These are phyloP conservation scores for Gymnopilus junonius DNA, from an alignment of 768 basidiomycete genomes.

Conservation along the genomic window DNA sequence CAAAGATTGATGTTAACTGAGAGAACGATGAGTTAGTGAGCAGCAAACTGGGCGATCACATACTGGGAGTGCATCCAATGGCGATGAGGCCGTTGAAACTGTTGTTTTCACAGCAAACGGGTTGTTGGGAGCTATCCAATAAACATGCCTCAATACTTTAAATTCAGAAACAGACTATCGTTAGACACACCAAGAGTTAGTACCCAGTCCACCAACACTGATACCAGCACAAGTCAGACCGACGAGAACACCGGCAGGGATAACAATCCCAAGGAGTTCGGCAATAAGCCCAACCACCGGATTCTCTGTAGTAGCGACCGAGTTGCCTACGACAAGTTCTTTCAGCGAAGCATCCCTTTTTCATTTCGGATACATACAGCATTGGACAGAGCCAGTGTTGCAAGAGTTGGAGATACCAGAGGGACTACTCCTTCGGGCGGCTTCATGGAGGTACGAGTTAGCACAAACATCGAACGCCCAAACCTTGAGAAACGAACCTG, in stretches of 20 bases:
- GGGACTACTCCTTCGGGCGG: conserved; percentile 37
- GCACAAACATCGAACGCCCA: background rate
- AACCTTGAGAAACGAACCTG: conserved; percentile 10
- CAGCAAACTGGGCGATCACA: conserved; percentile 18
- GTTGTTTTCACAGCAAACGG: conserved; percentile 53
- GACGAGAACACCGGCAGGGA: conserved; percentile 27
- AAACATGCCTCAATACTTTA: background rate
- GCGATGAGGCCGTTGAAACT: conserved; percentile 46
- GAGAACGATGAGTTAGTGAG: conserved; percentile 1
- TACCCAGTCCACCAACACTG: conserved; percentile 33
- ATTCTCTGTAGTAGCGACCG: conserved; percentile 22
- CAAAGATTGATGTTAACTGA: conserved; percentile 29
- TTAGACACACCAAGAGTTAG: conserved; percentile 34
- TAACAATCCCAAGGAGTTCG: conserved; percentile 36
- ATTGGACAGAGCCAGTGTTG: conserved; percentile 46
- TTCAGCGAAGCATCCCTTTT: background rate
- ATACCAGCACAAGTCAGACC: conserved; percentile 44
- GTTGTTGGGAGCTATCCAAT: conserved; percentile 35
- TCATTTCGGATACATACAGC: conserved; percentile 35
- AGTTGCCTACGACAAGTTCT: conserved; percentile 27
- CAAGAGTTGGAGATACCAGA: conserved; percentile 41
- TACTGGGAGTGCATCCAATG: conserved; percentile 48
- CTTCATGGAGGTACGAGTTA: conserved; percentile 23
- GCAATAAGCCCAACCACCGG: conserved; percentile 21
- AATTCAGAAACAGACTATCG: background rate